Percentiles rank a stretch among this genome's conserved stretches.
phyloP scores from a whole-genome alignment of 2,329 filamentous ascomycete genomes.

The Venturia oleaginea region DNA sequence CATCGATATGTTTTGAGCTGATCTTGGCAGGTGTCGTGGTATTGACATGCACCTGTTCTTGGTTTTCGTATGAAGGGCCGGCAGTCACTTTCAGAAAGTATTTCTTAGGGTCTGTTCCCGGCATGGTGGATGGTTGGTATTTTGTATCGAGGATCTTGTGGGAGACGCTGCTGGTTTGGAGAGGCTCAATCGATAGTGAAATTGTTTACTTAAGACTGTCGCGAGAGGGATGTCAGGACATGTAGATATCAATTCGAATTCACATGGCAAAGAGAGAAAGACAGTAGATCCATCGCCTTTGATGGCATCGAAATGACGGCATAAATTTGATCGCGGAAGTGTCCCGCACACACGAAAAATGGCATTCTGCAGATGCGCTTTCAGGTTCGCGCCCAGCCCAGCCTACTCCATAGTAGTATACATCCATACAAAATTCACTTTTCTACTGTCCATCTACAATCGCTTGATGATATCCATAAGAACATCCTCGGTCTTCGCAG shows the following conservation, averaged over 20 bases:
- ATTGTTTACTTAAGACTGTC: background rate
- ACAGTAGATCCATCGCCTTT: background rate
- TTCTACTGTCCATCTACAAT: slow-evolving; percentile 41
- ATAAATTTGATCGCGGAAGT: background rate
- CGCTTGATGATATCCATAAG: slow-evolving; percentile 77
- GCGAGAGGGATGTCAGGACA: background rate
- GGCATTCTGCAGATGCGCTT: background rate
- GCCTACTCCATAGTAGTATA: background rate
- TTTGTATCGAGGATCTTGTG: background rate
- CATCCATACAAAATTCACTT: background rate
- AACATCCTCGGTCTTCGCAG: slow-evolving; percentile 76
- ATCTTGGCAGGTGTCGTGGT: slow-evolving; percentile 52
- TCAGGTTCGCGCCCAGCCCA: background rate
- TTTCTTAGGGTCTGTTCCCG: slow-evolving; percentile 30
- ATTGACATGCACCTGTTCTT: slow-evolving; percentile 72
- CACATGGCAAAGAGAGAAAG: background rate
- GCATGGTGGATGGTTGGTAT: background rate
- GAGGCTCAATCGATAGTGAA: background rate
- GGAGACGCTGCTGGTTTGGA: background rate
- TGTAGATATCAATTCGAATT: background rate
- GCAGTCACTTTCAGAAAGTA: slow-evolving; percentile 78
- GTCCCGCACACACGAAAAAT: background rate
- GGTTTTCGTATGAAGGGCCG: slow-evolving; percentile 63
- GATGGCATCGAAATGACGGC: background rate
- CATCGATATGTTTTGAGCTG: slow-evolving; percentile 52